These are phyloP conservation scores for Haematococcus lacustris DNA, from an alignment of 139 green algal genomes.

Conservation along the genomic window DNA sequence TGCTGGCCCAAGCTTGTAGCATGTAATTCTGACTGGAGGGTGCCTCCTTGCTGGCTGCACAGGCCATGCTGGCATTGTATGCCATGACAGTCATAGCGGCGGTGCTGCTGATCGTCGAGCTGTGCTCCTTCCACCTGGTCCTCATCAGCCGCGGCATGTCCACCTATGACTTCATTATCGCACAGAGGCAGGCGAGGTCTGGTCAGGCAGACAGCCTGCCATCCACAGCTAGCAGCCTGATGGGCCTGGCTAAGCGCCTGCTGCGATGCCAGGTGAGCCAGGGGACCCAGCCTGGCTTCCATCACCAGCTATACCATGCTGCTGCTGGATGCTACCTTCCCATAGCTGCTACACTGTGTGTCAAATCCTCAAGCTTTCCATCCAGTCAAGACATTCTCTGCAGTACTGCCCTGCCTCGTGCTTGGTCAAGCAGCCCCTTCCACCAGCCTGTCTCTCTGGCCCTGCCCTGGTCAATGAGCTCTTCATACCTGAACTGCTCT, in stretches of 20 bases:
- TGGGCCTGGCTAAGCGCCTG: not conserved
- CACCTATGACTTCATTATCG: constrained; percentile 72
- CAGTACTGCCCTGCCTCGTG: too few species aligned
- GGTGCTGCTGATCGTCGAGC: constrained; percentile 43
- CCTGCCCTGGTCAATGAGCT: not conserved
- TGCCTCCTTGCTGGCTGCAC: not conserved
- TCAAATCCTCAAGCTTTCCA: too few species aligned
- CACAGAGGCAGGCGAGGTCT: constrained; percentile 16
- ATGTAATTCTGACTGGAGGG: not conserved
- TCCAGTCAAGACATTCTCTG: too few species aligned
- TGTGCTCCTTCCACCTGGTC: constrained; percentile 62
- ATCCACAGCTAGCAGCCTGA: not conserved
- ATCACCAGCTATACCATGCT: too few species aligned
- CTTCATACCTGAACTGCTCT: too few species aligned
- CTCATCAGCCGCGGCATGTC: constrained; percentile 38
- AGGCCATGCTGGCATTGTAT: constrained; percentile 25
- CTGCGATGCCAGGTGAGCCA: not conserved
- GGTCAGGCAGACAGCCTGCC: not conserved
- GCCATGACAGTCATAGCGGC: constrained; percentile 16
- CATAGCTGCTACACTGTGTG: not conserved
- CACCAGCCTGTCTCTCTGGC: not conserved
- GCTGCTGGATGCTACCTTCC: not conserved
- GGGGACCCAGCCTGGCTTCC: too few species aligned
- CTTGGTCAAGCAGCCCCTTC: too few species aligned
- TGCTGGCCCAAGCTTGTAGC: not conserved